Evolutionary conservation across 345 rosid genomes (phyloP).

Genomic region (Populus tremula): DNA sequence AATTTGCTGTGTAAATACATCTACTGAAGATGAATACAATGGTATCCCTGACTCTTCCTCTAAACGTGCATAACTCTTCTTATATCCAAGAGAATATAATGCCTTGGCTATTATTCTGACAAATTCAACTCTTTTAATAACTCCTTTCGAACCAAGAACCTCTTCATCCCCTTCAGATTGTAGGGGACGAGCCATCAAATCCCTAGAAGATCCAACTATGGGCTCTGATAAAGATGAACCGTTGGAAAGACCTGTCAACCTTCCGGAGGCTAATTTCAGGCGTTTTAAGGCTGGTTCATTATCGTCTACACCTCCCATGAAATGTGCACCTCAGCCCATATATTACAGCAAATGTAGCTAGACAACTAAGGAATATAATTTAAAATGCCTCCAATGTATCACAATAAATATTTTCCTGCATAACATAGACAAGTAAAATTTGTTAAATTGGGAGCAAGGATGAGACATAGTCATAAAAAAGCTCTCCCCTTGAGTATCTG

Average conservation of each 20-base stretch:
- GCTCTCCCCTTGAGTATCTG: neutral
- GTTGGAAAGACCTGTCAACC: conserved; percentile 6
- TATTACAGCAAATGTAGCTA: conserved; percentile 2
- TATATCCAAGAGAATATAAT: conserved; percentile 68
- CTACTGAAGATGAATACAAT: conserved; percentile 46
- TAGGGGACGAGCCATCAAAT: conserved; percentile 63
- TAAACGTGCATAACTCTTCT: conserved; percentile 53
- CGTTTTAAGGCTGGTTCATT: conserved; percentile 26
- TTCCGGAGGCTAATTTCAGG: conserved; percentile 10
- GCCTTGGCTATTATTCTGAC: conserved; percentile 57
- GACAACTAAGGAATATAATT: neutral
- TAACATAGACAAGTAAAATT: neutral
- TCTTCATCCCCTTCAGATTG: conserved; percentile 62
- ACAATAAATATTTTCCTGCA: conserved; percentile 3
- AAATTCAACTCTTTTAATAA: conserved; percentile 57
- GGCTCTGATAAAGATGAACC: conserved; percentile 13
- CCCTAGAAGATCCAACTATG: conserved; percentile 48
- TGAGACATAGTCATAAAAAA: neutral
- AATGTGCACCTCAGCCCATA: conserved; percentile 21
- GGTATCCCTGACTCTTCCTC: conserved; percentile 72
- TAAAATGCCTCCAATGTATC: neutral
- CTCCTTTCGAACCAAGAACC: conserved; percentile 54
- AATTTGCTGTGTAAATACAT: conserved; percentile 51
- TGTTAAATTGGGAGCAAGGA: neutral
- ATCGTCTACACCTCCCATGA: conserved; percentile 24